These are phyloP conservation scores for Trichoderma semiorbis DNA, from an alignment of 2,329 filamentous ascomycete genomes.

Conservation along the genomic window DNA sequence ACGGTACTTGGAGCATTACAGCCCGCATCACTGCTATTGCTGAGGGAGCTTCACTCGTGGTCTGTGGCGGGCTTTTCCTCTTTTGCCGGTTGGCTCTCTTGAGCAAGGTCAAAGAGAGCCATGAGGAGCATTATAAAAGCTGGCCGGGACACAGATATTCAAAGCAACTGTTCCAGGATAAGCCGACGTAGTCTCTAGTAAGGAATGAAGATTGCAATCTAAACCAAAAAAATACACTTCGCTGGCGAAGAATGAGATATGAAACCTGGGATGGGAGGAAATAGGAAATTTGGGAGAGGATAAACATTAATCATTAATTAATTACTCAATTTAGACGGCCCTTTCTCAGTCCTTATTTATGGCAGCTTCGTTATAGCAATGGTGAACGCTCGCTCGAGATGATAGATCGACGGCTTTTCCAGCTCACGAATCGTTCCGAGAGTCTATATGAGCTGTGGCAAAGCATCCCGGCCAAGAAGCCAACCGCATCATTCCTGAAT, in stretches of 20 bases:
- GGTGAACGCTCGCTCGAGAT: conserved; percentile 29
- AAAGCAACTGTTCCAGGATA: conserved; percentile 7
- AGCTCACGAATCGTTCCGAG: conserved; percentile 41
- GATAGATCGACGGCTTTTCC: conserved; percentile 28
- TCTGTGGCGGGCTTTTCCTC: conserved; percentile 30
- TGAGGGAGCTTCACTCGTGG: conserved; percentile 29
- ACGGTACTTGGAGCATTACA: conserved; percentile 43
- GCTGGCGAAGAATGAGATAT: conserved; percentile 6
- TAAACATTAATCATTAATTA: conserved; percentile 4
- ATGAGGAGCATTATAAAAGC: conserved; percentile 25
- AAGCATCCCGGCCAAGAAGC: conserved; percentile 76
- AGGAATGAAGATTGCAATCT: background rate
- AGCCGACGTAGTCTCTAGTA: background rate
- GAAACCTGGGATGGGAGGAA: background rate
- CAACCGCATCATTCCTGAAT: conserved; percentile 86
- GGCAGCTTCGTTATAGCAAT: conserved; percentile 27
- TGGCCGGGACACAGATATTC: conserved; percentile 18
- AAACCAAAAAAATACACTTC: background rate
- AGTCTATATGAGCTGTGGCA: conserved; percentile 68
- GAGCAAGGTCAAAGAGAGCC: conserved; percentile 29
- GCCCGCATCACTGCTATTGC: conserved; percentile 37
- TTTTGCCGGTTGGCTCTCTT: conserved; percentile 32
- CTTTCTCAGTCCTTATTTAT: background rate
- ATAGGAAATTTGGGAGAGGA: background rate
- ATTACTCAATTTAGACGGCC: background rate